phyloP scores from a whole-genome alignment of 805 yeast genomes.

The Hanseniaspora lachancei region DNA sequence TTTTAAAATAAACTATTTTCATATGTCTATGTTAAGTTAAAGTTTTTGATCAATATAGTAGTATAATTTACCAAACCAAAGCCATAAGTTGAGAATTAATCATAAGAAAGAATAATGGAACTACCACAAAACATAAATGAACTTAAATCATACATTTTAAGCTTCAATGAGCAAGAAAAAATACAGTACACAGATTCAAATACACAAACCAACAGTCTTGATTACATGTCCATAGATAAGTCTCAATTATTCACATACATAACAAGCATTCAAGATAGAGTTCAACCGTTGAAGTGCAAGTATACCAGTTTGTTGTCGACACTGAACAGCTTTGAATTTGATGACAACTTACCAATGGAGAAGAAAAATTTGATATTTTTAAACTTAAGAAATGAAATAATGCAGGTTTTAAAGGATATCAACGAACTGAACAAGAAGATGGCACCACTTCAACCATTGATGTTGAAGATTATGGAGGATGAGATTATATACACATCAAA shows the following conservation, averaged over 20 bases:
- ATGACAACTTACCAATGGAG: neutral
- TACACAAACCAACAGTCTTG: neutral
- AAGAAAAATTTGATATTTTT: neutral
- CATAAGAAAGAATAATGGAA: neutral
- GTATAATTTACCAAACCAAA: neutral
- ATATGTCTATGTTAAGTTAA: neutral
- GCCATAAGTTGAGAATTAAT: neutral
- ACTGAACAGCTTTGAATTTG: constrained; percentile 1
- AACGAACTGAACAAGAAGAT: neutral
- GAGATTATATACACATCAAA: neutral
- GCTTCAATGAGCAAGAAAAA: constrained; percentile 1
- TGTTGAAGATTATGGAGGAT: constrained; percentile 8
- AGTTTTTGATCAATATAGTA: no score
- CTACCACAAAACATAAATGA: constrained; percentile 2
- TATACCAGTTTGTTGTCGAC: constrained; percentile 1
- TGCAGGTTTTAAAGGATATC: constrained; percentile 2
- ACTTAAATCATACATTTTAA: neutral
- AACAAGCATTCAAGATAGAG: neutral
- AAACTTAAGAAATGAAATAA: constrained; percentile 3
- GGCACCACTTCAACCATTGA: constrained; percentile 6
- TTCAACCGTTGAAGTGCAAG: constrained; percentile 1
- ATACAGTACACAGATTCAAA: neutral
- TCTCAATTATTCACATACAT: neutral
- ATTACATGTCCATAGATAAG: neutral
- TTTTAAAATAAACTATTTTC: no score